Conservation (phyloP, 2,329 filamentous ascomycete species). For the Pestalotiopsis sp. region DNA sequence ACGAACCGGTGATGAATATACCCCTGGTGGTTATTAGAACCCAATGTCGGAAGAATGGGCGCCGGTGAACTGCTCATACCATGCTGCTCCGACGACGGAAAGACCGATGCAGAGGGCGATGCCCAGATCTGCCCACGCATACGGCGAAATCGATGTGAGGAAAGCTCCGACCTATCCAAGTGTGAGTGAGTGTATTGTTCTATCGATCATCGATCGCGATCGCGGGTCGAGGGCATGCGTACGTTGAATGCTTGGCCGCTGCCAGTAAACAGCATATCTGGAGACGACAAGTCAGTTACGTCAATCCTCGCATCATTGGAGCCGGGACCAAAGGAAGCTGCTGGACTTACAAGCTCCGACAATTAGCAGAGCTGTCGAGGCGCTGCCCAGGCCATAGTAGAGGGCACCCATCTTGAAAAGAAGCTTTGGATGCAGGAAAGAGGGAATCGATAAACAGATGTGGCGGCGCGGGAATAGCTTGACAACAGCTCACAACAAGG, state of each 20-base stretch:
- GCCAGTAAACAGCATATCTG: conserved; percentile 98
- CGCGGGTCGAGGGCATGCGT: conserved; percentile 33
- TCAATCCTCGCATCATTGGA: not conserved
- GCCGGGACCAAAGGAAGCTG: not conserved
- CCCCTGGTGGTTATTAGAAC: conserved; percentile 62
- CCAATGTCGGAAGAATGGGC: conserved; percentile 1
- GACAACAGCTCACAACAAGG: conserved; percentile 5
- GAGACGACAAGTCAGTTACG: conserved; percentile 12
- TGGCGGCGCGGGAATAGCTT: conserved; percentile 3
- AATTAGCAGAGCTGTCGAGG: conserved; percentile 15
- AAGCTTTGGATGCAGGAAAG: not conserved
- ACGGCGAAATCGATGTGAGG: conserved; percentile 90
- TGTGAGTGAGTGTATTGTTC: conserved; percentile 27
- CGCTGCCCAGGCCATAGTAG: conserved; percentile 16
- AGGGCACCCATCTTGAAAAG: conserved; percentile 13
- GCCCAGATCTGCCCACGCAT: conserved; percentile 87
- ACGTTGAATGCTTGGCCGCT: conserved; percentile 96
- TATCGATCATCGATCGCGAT: not conserved
- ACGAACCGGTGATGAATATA: conserved; percentile 97
- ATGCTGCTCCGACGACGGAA: conserved; percentile 95
- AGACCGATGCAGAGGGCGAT: conserved; percentile 94
- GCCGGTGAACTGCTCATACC: conserved; percentile 55
- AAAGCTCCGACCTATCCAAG: conserved; percentile 77
- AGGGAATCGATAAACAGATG: not conserved
- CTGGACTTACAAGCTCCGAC: conserved; percentile 16